phyloP scores from a whole-genome alignment of 169 alveolate genomes.

The Eimeria praecox region DNA sequence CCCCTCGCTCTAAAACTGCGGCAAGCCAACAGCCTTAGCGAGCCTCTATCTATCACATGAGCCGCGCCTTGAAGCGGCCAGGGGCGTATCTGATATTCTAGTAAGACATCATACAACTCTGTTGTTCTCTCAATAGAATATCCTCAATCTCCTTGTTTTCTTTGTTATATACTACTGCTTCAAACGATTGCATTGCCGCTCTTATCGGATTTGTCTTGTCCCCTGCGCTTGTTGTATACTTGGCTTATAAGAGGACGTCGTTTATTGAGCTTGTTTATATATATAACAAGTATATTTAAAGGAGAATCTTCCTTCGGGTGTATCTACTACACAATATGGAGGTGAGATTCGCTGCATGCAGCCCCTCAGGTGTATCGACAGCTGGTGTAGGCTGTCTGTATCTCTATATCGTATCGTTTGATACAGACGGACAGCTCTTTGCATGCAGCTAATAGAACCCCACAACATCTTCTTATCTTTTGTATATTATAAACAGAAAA shows the following conservation, averaged over 20 bases:
- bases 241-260: too few species aligned
- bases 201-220: not conserved
- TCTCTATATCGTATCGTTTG: not conserved
- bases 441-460: not conserved
- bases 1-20: not conserved
- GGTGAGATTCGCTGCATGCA: not conserved
- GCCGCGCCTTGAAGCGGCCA: not conserved
- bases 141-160: too few species aligned
- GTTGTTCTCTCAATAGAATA: not conserved
- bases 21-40: not conserved
- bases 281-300: not conserved
- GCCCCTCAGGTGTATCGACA: not conserved
- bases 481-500: too few species aligned
- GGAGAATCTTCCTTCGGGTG: not conserved
- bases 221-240: too few species aligned
- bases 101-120: not conserved
- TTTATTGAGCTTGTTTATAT: too few species aligned
- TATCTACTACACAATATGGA: not conserved
- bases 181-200: too few species aligned
- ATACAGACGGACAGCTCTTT: not conserved
- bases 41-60: not conserved
- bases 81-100: not conserved
- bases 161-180: too few species aligned
- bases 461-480: too few species aligned
- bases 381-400: not conserved